A percentile compares a stretch with the other conserved stretches of the same genome.
These are phyloP conservation scores for Chalciporus piperatoides DNA, from an alignment of 1,284 basidiomycete genomes.

Conservation along the genomic window DNA sequence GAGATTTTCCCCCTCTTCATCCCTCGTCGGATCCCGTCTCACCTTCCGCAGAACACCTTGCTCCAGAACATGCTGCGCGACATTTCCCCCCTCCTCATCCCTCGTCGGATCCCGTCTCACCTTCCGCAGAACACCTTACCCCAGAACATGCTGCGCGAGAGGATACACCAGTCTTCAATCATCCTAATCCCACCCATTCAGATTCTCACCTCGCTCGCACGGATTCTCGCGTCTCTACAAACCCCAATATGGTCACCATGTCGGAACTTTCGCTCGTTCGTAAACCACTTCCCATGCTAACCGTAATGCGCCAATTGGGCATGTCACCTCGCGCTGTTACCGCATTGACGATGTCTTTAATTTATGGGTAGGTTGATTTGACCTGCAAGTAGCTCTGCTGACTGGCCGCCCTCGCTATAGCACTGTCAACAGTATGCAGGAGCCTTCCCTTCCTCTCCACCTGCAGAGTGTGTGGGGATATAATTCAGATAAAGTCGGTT, in stretches of 20 bases:
- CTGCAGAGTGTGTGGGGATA: constrained; percentile 60
- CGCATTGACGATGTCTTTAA: constrained; percentile 49
- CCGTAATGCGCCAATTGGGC: constrained; percentile 44
- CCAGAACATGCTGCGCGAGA: background rate
- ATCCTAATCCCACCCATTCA: background rate
- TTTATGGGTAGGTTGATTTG: constrained; percentile 51
- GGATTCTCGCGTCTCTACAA: constrained; percentile 1
- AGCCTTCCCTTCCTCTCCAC: constrained; percentile 67
- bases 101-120: background rate
- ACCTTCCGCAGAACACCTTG: background rate
- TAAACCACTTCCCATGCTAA: constrained; percentile 35
- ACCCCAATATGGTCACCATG: constrained; percentile 1
- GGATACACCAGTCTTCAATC: background rate
- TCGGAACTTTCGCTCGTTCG: constrained; percentile 24
- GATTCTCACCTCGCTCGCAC: background rate
- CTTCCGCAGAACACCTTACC: background rate
- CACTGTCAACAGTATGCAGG: constrained; percentile 50
- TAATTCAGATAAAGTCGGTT: constrained; percentile 57
- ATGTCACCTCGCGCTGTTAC: constrained; percentile 55
- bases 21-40: background rate
- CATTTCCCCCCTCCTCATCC: background rate
- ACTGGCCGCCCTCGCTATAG: constrained; percentile 33
- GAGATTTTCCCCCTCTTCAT: constrained; percentile 3
- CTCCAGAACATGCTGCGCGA: background rate
- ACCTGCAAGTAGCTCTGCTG: background rate